These are phyloP conservation scores for Myriosclerotinia curreyana DNA, from an alignment of 2,329 filamentous ascomycete genomes.

Conservation along the genomic window DNA sequence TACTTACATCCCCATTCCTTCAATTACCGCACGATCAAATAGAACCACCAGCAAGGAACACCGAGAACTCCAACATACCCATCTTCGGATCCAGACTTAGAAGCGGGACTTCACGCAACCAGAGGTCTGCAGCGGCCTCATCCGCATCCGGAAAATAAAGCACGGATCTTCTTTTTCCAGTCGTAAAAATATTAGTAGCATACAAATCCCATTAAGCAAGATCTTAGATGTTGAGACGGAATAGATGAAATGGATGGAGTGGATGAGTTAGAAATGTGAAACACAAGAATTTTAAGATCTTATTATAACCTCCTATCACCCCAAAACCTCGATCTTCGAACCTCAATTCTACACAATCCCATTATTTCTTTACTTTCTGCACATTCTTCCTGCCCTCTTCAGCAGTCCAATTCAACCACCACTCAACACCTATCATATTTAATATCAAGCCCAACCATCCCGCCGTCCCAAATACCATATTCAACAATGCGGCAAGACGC, in stretches of 20 bases:
- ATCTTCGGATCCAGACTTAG: conserved; percentile 1
- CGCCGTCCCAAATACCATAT: conserved; percentile 2
- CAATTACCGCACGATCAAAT: neutral
- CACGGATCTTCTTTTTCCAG: conserved; percentile 25
- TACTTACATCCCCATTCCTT: no score
- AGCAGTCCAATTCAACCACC: conserved; percentile 4
- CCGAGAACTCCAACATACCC: neutral
- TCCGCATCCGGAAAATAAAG: neutral
- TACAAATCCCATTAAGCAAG: no score
- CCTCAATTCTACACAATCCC: neutral
- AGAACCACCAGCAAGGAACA: no score
- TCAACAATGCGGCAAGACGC: neutral
- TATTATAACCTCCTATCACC: no score
- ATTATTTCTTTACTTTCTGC: neutral
- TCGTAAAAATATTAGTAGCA: neutral
- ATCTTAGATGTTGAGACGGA: no score
- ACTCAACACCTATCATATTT: conserved; percentile 1
- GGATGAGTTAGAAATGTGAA: no score
- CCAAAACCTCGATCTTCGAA: neutral
- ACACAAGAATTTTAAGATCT: no score
- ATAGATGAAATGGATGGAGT: no score
- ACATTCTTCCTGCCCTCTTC: neutral
- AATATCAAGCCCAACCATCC: conserved; percentile 1
- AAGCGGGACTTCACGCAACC: conserved; percentile 6
- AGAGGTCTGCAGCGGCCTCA: conserved; percentile 1